phyloP scores from a whole-genome alignment of 495 filamentous ascomycete species.

The Cladorrhinum samala region DNA sequence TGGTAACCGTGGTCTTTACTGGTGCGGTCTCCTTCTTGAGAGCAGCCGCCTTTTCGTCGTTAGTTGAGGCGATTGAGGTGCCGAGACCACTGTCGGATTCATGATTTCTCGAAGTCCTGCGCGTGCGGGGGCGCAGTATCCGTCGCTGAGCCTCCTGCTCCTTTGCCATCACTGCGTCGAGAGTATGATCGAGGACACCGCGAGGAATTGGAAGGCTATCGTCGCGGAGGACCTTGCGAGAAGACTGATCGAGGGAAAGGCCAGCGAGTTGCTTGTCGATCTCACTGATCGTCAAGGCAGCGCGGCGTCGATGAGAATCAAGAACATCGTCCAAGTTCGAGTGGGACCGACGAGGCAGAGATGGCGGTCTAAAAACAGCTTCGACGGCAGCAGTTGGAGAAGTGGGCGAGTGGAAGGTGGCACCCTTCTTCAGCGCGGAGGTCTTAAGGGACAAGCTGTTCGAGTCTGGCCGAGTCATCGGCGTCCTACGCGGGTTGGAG shows the following conservation, averaged over 20 bases:
- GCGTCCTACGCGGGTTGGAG: constrained; percentile 46
- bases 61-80: constrained; percentile 45
- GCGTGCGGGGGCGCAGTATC: constrained; percentile 45
- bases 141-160: constrained; percentile 36
- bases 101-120: constrained; percentile 47
- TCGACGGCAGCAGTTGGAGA: constrained; percentile 40
- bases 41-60: constrained; percentile 23
- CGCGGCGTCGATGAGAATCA: constrained; percentile 48
- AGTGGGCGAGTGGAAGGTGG: constrained; percentile 55
- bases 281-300: constrained; percentile 42
- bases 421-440: constrained; percentile 53
- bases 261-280: constrained; percentile 43
- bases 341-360: constrained; percentile 54
- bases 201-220: constrained; percentile 46
- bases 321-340: constrained; percentile 58
- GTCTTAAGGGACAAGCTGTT: constrained; percentile 44
- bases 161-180: constrained; percentile 37
- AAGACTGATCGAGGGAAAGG: constrained; percentile 24
- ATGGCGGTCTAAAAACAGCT: constrained; percentile 41
- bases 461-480: constrained; percentile 41
- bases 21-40: constrained; percentile 25
- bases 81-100: constrained; percentile 58
- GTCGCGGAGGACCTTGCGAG: constrained; percentile 36
- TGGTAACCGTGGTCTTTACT: constrained; percentile 39
- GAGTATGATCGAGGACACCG: constrained; percentile 43